These are phyloP conservation scores for Capsicum pubescens DNA, from an alignment of 257 asterid genomes.

Conservation along the genomic window DNA sequence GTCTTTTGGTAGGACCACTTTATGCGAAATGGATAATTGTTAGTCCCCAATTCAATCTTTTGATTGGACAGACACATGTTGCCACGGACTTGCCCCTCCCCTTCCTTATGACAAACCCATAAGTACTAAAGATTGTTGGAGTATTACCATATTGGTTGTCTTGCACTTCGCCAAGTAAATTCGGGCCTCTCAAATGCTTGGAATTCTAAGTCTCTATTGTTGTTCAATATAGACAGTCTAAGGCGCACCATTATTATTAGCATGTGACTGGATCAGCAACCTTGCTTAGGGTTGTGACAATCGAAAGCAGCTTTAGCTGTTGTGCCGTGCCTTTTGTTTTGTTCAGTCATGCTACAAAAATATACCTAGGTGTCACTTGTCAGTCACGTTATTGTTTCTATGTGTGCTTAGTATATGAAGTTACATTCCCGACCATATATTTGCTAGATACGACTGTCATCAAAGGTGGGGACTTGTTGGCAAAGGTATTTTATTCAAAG, in stretches of 20 bases:
- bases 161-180: constrained; percentile 14
- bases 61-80: background rate
- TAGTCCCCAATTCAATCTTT: background rate
- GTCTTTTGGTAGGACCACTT: constrained; percentile 16
- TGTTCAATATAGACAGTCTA: background rate
- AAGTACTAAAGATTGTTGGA: background rate
- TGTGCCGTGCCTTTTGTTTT: background rate
- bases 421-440: background rate
- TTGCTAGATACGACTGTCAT: background rate
- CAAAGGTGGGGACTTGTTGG: constrained; percentile 9
- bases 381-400: background rate
- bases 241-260: background rate
- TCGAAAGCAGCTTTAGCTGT: background rate
- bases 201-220: background rate
- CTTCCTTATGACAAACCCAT: background rate
- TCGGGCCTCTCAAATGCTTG: background rate
- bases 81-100: background rate
- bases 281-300: constrained; percentile 1
- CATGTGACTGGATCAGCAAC: background rate
- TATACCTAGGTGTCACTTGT: background rate
- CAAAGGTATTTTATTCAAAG: background rate
- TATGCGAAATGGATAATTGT: background rate
- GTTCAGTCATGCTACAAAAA: background rate
- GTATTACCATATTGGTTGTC: constrained; percentile 11
- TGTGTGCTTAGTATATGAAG: background rate